Percentiles rank a stretch among this genome's conserved stretches.
phyloP scores from a whole-genome alignment of 2,329 filamentous ascomycete genomes.

The Trichoderma asperellum region DNA sequence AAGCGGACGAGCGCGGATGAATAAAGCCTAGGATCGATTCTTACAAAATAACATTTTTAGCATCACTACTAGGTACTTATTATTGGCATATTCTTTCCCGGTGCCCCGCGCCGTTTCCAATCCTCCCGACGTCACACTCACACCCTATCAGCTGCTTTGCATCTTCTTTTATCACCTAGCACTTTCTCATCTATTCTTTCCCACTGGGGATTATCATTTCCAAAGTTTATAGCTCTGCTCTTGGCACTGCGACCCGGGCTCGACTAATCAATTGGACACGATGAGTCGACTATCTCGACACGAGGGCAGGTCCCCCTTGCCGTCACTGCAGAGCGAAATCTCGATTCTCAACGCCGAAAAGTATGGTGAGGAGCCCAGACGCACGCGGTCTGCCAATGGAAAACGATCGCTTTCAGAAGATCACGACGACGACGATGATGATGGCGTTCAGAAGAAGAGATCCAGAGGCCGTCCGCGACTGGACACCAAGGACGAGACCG shows the following conservation, averaged over 20 bases:
- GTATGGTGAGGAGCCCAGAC: constrained; percentile 17
- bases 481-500: constrained; percentile 76
- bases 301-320: constrained; percentile 18
- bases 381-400: background rate
- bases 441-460: constrained; percentile 59
- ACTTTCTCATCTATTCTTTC: background rate
- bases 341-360: constrained; percentile 27
- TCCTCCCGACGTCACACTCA: constrained; percentile 11
- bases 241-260: background rate
- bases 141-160: background rate
- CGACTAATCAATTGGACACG: constrained; percentile 13
- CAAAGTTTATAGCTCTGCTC: background rate
- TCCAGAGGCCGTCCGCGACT: constrained; percentile 74
- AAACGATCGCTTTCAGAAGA: constrained; percentile 36
- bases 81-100: background rate
- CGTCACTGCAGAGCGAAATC: constrained; percentile 25
- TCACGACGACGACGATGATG: constrained; percentile 44
- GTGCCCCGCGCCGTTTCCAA: constrained; percentile 3
- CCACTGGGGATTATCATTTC: background rate
- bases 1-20: constrained; percentile 24
- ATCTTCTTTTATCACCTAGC: background rate
- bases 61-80: background rate
- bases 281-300: constrained; percentile 24
- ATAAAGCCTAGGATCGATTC: background rate
- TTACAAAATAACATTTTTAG: background rate